Base-by-base conservation (phyloP, 306 rosid genomes). In the Clitoria ternatea region DNA sequence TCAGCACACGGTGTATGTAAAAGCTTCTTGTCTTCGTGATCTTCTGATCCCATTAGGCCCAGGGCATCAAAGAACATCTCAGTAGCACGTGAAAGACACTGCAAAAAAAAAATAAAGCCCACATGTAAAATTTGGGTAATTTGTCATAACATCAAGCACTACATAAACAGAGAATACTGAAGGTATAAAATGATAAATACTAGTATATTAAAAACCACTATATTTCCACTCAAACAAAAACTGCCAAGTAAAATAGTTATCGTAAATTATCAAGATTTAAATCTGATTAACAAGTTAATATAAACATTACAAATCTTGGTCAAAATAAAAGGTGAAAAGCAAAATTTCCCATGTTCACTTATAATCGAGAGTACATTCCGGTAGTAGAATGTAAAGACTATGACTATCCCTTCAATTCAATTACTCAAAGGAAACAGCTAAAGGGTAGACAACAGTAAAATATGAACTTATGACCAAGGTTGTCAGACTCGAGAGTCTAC, bases 71-170 rank as follows among this genome's bases (percentile, higher is more conserved):
- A 76, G 39, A 94, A 67, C 90, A 94, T 89, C 76, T 84, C 96
- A 67, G 69, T 61, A 75, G 86, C 72, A 72, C 91, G 90, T 75
- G 90, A 81, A 69, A 87, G 80, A 83, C 94, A 90, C 98, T 94
- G 86, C 70, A 87, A 73, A 52, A 63, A 48, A 52, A 63, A 48
- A 66, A 42, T 9, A 53, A 40, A 27, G 9, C 12, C 49, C 52
- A 80, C 5, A 39, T 15, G 26, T 67, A 75, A 70, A 64, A 45
- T 20, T 29, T 3, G 23, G 61, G 29, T 47, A 20, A 61, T 20
- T 8, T 54, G 36, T 47, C 30, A 35, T 50, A 18, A 50, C 35
- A 15, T 19, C 13, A 68, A 45, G 6, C 37, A n/a, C n/a, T n/a
- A n/a, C n/a, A 44, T 54, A 33, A 15, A 33, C 15, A 47, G 20